These are phyloP conservation scores for Podospora comata DNA, from an alignment of 495 filamentous ascomycete genomes.

Conservation along the genomic window DNA sequence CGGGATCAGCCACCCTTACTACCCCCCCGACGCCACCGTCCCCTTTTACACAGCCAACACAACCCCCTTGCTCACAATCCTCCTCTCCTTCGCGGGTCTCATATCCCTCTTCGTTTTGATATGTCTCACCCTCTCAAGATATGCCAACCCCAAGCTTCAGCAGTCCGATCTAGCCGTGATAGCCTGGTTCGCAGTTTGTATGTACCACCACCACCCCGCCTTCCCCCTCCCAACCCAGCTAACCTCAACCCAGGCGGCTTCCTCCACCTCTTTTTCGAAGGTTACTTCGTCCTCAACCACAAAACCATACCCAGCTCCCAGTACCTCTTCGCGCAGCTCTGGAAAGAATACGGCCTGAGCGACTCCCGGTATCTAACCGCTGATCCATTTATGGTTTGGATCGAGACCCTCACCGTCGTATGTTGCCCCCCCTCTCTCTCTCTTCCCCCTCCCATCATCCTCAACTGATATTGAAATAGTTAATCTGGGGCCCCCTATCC, in stretches of 20 bases:
- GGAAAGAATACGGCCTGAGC: slow-evolving; percentile 84
- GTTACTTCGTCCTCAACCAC: slow-evolving; percentile 74
- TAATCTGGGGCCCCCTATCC: slow-evolving; percentile 77
- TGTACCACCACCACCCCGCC: not conserved
- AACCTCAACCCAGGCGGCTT: slow-evolving; percentile 41
- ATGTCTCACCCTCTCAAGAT: slow-evolving; percentile 42
- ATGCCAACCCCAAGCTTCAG: slow-evolving; percentile 37
- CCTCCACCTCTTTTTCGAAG: slow-evolving; percentile 79
- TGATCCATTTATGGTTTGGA: slow-evolving; percentile 76
- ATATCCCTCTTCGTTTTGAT: slow-evolving; percentile 44
- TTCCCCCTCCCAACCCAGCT: not conserved
- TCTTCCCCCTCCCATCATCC: not conserved
- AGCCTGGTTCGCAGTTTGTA: slow-evolving; percentile 56
- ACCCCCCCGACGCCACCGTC: slow-evolving; percentile 61
- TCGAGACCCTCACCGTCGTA: slow-evolving; percentile 80
- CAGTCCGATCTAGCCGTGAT: slow-evolving; percentile 39
- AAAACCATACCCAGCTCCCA: slow-evolving; percentile 40
- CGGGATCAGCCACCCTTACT: slow-evolving; percentile 61
- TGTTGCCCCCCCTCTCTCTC: slow-evolving; percentile 31
- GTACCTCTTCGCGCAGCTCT: slow-evolving; percentile 68
- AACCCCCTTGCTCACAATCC: slow-evolving; percentile 45
- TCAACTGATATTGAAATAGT: slow-evolving; percentile 20
- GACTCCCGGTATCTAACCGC: slow-evolving; percentile 79
- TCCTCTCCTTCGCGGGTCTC: slow-evolving; percentile 46
- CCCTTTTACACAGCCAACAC: slow-evolving; percentile 55